A percentile compares a stretch with the other conserved stretches of the same genome.
phyloP scores from a whole-genome alignment of 148 eudicot genomes.

The Heliosperma pusillum region DNA sequence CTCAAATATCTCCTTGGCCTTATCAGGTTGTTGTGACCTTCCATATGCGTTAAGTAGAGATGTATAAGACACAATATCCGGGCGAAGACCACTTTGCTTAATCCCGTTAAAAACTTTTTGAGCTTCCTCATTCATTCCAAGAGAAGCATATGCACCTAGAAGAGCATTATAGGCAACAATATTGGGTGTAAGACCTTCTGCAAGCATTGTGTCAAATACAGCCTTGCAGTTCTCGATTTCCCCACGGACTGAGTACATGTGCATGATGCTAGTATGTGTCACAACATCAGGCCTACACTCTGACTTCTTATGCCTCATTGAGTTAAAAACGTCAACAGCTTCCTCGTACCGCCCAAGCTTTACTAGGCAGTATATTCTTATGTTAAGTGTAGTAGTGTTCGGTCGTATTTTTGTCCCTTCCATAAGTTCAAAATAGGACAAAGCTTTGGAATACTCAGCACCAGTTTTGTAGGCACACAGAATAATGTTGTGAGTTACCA shows the following conservation, averaged over 20 bases:
- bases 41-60: slow-evolving; percentile 91
- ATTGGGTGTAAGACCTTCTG: slow-evolving; percentile 78
- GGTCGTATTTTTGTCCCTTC: slow-evolving; percentile 80
- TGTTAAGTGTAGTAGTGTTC: slow-evolving; percentile 75
- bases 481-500: slow-evolving; percentile 89
- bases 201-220: slow-evolving; percentile 69
- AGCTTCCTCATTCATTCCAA: slow-evolving; percentile 74
- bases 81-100: slow-evolving; percentile 48
- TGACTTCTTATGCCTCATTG: slow-evolving; percentile 75
- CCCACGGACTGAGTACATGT: slow-evolving; percentile 82
- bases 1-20: slow-evolving; percentile 70
- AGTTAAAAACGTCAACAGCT: slow-evolving; percentile 64
- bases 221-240: slow-evolving; percentile 76
- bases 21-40: slow-evolving; percentile 74
- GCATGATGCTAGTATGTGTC: slow-evolving; percentile 88
- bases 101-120: slow-evolving; percentile 56
- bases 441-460: slow-evolving; percentile 71
- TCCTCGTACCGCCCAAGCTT: slow-evolving; percentile 64
- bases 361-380: slow-evolving; percentile 68
- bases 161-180: slow-evolving; percentile 82
- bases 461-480: slow-evolving; percentile 89
- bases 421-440: slow-evolving; percentile 91
- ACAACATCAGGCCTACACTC: slow-evolving; percentile 73
- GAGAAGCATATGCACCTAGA: slow-evolving; percentile 78
- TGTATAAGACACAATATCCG: slow-evolving; percentile 84